Percentiles rank a stretch among this genome's conserved stretches.
Evolutionary conservation across 2,329 filamentous ascomycete species (phyloP).

Genomic region (Coniella vitis): DNA sequence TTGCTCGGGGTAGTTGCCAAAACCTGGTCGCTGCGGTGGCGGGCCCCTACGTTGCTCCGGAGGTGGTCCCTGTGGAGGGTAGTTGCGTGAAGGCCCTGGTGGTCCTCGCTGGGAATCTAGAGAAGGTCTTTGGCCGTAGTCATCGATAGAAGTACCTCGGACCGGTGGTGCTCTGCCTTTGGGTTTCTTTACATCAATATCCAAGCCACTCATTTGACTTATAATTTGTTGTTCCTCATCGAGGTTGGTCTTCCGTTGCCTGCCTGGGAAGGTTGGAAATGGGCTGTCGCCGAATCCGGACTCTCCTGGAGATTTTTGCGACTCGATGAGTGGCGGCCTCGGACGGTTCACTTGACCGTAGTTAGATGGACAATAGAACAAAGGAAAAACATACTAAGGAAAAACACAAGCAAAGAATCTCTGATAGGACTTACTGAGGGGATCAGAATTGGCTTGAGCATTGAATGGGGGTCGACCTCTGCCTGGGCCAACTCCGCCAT

Average conservation of each 20-base stretch:
- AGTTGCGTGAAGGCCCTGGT: conserved; percentile 28
- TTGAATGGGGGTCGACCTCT: conserved; percentile 34
- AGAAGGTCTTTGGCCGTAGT: conserved; percentile 25
- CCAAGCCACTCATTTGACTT: conserved; percentile 35
- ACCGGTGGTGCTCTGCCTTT: conserved; percentile 14
- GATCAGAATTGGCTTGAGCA: conserved; percentile 33
- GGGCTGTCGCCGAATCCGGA: conserved; percentile 33
- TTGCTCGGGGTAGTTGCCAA: conserved; percentile 32
- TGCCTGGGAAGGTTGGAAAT: conserved; percentile 37
- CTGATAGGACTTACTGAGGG: conserved; percentile 28
- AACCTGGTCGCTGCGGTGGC: conserved; percentile 25
- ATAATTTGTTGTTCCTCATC: conserved; percentile 35
- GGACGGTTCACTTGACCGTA: conserved; percentile 20
- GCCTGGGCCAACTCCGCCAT: conserved; percentile 24
- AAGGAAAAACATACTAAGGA: conserved; percentile 1
- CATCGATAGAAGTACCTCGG: conserved; percentile 21
- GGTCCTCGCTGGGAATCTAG: conserved; percentile 30
- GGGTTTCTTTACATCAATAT: conserved; percentile 22
- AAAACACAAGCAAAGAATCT: conserved; percentile 1
- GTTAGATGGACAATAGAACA: conserved; percentile 14
- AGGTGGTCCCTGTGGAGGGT: conserved; percentile 28
- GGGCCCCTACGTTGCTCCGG: conserved; percentile 30
- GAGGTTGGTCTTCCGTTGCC: conserved; percentile 30
- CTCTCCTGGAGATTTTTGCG: conserved; percentile 18
- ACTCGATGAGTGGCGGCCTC: conserved; percentile 23